Evolutionary conservation across 768 basidiomycete genomes (phyloP), one percentile per base, ranked within the genome.

Genomic region (Lactifluus subvellereus): DNA sequence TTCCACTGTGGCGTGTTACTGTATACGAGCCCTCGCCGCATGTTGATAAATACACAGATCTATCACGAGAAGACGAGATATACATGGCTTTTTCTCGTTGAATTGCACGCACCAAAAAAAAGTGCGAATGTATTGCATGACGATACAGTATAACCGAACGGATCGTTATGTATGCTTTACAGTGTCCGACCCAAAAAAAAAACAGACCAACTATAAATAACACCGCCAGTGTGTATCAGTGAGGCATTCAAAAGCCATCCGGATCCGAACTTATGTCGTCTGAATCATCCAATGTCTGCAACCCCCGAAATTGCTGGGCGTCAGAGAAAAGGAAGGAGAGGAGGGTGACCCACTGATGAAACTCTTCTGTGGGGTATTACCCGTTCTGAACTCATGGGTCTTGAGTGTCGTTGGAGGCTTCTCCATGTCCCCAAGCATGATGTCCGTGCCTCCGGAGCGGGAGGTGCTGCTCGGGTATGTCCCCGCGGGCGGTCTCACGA

Each of bases 261-360:
- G 8, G 22, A 14, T 11, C 47, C 22, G 11, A 27, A 47, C 8
- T 3, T 1, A 27, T 27, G 27, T 27, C 35, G 22, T 30, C 52
- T 45, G 45, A n/a, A 54, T 61, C n/a, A 61, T 22, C 13, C 47
- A 8, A 55, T 55, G 4, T 47, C 59, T 60, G 35, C 35, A 48
- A 38, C 20, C 22, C 42, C 3, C 38, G 13, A 22, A 22, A 13
- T 14, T 6, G 14, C 16, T 45, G 37, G 20, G 43, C 27, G 6
- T 6, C 27, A 42, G 49, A 18, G 9, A 35, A 6, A 10, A 1
- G 4, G 27, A n/a, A 10, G 27, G 7, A 16, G 8, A 2, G 10
- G 32, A 16, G 42, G 27, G 20, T 13, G 7, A 47, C 56, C 37
- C 43, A 62, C 61, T 7, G 33, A 53, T 52, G 5, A 57, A n/a